Evolutionary conservation across 2,329 filamentous ascomycete genomes (phyloP).

Genomic region (Pyricularia grisea): DNA sequence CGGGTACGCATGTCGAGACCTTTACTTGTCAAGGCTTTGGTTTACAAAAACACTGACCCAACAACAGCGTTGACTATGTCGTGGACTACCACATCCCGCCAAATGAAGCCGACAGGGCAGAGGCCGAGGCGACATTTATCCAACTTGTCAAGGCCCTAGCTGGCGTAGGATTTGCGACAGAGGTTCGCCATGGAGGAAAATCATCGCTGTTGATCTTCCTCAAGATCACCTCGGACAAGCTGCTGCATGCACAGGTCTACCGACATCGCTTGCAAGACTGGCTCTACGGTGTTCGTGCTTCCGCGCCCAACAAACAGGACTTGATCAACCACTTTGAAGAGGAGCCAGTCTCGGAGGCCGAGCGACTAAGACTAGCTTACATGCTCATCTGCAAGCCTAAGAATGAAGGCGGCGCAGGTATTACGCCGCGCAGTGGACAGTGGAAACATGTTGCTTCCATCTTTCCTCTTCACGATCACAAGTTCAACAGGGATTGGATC

Average conservation of each 20-base stretch:
- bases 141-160: constrained; percentile 68
- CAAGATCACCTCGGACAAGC: constrained; percentile 64
- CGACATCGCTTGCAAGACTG: constrained; percentile 85
- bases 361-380: constrained; percentile 80
- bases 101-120: constrained; percentile 52
- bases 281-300: constrained; percentile 77
- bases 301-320: constrained; percentile 61
- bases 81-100: constrained; percentile 67
- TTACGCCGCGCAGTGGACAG: constrained; percentile 51
- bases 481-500: constrained; percentile 68
- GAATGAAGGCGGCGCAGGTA: constrained; percentile 67
- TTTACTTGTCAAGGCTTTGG: neutral
- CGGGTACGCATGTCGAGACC: neutral
- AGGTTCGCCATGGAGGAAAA: constrained; percentile 73
- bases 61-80: constrained; percentile 71
- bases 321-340: constrained; percentile 56
- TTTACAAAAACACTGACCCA: constrained; percentile 1
- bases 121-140: constrained; percentile 68
- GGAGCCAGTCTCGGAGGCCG: constrained; percentile 77
- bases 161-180: constrained; percentile 71
- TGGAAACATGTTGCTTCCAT: constrained; percentile 65
- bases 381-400: constrained; percentile 68
- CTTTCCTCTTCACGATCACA: constrained; percentile 71
- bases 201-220: constrained; percentile 75
- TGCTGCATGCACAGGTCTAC: constrained; percentile 74